Percentiles rank a stretch among this genome's conserved stretches.
These are phyloP conservation scores for Rhodotorula sp. DNA, from an alignment of 1,284 basidiomycete genomes.

Conservation along the genomic window DNA sequence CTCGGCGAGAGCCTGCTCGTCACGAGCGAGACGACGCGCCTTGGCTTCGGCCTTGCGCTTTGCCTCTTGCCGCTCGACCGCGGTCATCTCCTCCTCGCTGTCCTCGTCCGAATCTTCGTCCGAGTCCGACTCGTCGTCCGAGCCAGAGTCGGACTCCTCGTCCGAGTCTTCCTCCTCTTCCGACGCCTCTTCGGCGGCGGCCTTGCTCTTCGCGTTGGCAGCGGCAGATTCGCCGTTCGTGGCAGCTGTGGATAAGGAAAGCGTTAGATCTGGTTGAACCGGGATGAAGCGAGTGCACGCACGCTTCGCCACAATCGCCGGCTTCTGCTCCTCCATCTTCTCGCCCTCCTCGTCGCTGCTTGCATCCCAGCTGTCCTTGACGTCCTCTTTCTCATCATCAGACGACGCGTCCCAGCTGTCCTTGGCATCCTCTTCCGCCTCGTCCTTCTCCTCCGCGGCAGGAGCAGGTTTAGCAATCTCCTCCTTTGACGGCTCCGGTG, in stretches of 20 bases:
- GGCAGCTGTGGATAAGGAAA: not conserved
- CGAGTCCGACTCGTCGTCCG: slow-evolving; percentile 54
- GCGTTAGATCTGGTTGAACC: not conserved
- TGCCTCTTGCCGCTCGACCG: slow-evolving; percentile 60
- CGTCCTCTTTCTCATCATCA: slow-evolving; percentile 54
- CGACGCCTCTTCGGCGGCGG: slow-evolving; percentile 40
- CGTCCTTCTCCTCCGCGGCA: slow-evolving; percentile 47
- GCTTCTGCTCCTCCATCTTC: slow-evolving; percentile 42
- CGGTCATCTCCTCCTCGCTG: slow-evolving; percentile 47
- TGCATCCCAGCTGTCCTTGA: slow-evolving; percentile 84
- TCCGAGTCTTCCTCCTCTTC: slow-evolving; percentile 50
- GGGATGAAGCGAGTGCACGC: not conserved
- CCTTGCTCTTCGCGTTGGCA: not conserved
- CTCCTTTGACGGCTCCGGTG: slow-evolving; percentile 35
- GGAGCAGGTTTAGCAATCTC: slow-evolving; percentile 44
- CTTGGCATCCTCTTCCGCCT: slow-evolving; percentile 57
- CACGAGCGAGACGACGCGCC: slow-evolving; percentile 73
- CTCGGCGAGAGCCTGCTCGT: slow-evolving; percentile 81
- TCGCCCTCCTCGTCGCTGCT: slow-evolving; percentile 56
- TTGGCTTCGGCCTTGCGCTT: slow-evolving; percentile 81
- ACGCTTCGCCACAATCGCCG: slow-evolving; percentile 28
- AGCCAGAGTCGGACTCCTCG: slow-evolving; percentile 54
- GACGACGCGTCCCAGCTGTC: slow-evolving; percentile 87
- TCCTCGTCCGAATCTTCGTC: slow-evolving; percentile 53
- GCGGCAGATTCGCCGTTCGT: slow-evolving; percentile 33